phyloP scores from a whole-genome alignment of 1,139 yeast genomes.

The Suhomyces bribrorum region DNA sequence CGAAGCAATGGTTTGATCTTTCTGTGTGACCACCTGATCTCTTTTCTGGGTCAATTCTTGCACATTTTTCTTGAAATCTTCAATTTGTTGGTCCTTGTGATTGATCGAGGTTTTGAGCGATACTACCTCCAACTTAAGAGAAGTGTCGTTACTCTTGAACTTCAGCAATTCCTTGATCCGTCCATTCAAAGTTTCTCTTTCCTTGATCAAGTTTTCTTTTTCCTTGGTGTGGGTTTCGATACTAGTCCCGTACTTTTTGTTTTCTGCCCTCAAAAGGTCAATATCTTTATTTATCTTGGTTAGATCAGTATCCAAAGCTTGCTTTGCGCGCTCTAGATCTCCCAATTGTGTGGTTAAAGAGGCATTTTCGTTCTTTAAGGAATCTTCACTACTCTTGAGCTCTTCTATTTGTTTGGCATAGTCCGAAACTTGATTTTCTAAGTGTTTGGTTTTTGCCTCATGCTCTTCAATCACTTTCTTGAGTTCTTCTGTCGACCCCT shows the following conservation, averaged over 20 bases:
- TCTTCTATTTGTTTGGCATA: conserved; percentile 5
- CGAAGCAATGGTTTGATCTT: conserved; percentile 27
- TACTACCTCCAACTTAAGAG: conserved; percentile 45
- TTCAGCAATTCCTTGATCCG: conserved; percentile 35
- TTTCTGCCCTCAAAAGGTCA: conserved; percentile 17
- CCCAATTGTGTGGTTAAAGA: conserved; percentile 3
- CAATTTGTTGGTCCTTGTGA: conserved; percentile 53
- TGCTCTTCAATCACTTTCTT: conserved; percentile 10
- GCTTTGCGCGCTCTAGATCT: conserved; percentile 9
- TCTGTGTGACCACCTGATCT: conserved; percentile 11
- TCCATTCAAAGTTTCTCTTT: conserved; percentile 28
- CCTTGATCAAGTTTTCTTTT: conserved; percentile 23
- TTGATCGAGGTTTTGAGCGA: conserved; percentile 39
- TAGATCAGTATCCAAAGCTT: conserved; percentile 11
- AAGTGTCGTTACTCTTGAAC: conserved; percentile 39
- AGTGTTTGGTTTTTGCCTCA: conserved; percentile 8
- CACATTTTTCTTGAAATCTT: conserved; percentile 42
- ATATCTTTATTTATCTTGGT: conserved; percentile 22
- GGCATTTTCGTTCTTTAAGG: conserved; percentile 2
- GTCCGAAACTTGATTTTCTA: conserved; percentile 11
- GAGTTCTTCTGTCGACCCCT: neutral
- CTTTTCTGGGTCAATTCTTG: conserved; percentile 36
- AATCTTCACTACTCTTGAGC: conserved; percentile 2
- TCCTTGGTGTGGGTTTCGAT: conserved; percentile 20
- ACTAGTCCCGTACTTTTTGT: conserved; percentile 13